Conservation (phyloP, 805 yeast species). For the Starmerella etchellsii region DNA sequence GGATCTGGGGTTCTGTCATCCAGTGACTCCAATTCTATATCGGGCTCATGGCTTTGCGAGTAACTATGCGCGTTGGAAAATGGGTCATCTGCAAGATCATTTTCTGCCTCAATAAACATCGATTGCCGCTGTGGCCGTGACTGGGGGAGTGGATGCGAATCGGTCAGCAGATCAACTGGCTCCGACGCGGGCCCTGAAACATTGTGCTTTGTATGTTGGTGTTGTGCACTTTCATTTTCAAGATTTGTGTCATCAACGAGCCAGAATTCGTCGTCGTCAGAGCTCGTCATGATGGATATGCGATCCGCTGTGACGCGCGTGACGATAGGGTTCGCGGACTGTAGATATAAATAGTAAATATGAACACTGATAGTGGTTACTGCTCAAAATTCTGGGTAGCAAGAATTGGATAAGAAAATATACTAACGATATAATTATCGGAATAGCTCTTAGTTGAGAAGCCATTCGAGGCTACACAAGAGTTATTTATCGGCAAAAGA, state of each 20-base stretch:
- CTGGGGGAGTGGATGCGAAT: background rate
- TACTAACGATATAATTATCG: too few species aligned
- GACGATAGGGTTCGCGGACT: too few species aligned
- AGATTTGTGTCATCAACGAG: conserved; percentile 14
- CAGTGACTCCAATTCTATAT: conserved; percentile 18
- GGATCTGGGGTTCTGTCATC: conserved; percentile 11
- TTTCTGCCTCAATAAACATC: too few species aligned
- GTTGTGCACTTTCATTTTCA: background rate
- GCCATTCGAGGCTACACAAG: too few species aligned
- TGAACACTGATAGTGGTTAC: too few species aligned
- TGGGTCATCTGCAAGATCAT: background rate
- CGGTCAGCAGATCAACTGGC: background rate
- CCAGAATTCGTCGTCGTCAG: conserved; percentile 19
- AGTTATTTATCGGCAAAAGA: too few species aligned
- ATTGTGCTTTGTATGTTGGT: background rate
- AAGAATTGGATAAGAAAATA: too few species aligned
- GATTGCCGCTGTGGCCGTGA: too few species aligned
- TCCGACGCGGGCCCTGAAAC: background rate
- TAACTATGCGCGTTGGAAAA: background rate
- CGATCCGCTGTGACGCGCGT: too few species aligned
- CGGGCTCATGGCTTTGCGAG: background rate
- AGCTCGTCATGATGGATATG: conserved; percentile 2
- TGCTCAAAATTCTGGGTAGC: too few species aligned
- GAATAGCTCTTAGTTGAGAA: too few species aligned
- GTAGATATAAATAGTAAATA: too few species aligned